Base-by-base conservation (phyloP, 2,329 filamentous ascomycete species). In the Exophiala calicioides region DNA sequence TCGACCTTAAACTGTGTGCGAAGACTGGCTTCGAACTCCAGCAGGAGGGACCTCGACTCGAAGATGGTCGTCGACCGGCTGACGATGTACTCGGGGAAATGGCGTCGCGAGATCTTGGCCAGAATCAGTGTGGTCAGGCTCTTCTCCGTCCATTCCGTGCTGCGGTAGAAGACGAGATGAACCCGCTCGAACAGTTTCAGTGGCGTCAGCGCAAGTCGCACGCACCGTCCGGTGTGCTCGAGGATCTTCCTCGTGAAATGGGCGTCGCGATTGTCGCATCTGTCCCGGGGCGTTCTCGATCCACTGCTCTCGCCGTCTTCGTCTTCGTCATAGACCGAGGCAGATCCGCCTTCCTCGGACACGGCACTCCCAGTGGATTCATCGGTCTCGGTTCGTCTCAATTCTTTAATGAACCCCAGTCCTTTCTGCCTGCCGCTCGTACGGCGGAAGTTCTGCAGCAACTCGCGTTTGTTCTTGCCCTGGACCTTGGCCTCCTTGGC, bases 71-170 rank as follows among this genome's bases (percentile, higher is more conserved):
- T 81, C 0, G 90, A 95, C 24, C 93, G 82, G 50, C 86, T 95
- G 4, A 97, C 90, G 16, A 97, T 80, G 61, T 95, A 98, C 3
- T 85, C 75, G 0, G 91, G 90, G 56, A 96, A 98, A 63, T 90
- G 93, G 26, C 88, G 79, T 32, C 83, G 80, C 2, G 90, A 88
- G 47, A 95, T 95, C 55, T 91, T 90, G 5, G 93, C 88, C 4
- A 98, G 77, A 33, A 98, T 95, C 43, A 97, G 91, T 0, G 90
- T 91, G 1, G 89, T 97, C 10, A 98, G 73, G 1, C 91, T 96
- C 65, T 95, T 97, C 60, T 97, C 91, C 0, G 90, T 95, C 93
- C 93, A 98, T 64, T 95, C 88, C 0, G 89, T 94, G 7, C 90
- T 96, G 48, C 91, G 80, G 66, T 97, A 97, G 65, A 96, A 98